These are phyloP conservation scores for Saturnispora halmiae DNA, from an alignment of 805 yeast genomes.

Conservation along the genomic window DNA sequence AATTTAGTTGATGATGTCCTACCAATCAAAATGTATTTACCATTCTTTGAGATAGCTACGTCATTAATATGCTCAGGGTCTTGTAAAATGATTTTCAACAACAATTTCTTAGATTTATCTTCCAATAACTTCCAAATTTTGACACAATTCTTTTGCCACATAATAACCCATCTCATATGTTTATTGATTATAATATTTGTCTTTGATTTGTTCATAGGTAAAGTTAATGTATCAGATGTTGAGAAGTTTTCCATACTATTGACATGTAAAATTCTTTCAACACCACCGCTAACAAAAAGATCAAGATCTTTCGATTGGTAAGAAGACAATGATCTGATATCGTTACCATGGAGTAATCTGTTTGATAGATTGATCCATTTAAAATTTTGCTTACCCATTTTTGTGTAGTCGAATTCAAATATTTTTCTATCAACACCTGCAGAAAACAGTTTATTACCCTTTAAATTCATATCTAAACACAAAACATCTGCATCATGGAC, in stretches of 20 bases:
- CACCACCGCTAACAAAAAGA: conserved; percentile 75
- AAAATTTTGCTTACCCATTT: conserved; percentile 25
- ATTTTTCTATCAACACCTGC: conserved; percentile 94
- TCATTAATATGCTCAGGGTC: conserved; percentile 76
- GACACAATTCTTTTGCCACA: conserved; percentile 77
- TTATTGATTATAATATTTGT: conserved; percentile 32
- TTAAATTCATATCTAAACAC: conserved; percentile 51
- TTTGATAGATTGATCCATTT: conserved; percentile 75
- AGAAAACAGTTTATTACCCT: conserved; percentile 60
- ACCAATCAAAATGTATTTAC: conserved; percentile 60
- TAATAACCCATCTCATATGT: conserved; percentile 43
- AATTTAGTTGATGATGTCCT: conserved; percentile 60
- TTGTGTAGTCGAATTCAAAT: conserved; percentile 53
- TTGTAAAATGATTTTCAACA: conserved; percentile 53
- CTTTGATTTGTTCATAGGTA: conserved; percentile 38
- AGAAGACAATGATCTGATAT: conserved; percentile 66
- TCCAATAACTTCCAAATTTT: conserved; percentile 62
- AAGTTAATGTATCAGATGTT: conserved; percentile 61
- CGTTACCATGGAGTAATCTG: conserved; percentile 78
- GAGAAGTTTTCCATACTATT: conserved; percentile 60
- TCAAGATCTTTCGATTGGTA: conserved; percentile 62
- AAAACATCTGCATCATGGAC: conserved; percentile 89
- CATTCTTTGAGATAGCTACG: conserved; percentile 58
- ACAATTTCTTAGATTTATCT: conserved; percentile 41
- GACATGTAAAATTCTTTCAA: conserved; percentile 59